Conservation (phyloP, 2,329 filamentous ascomycete genomes). For the Claviceps cyperi region DNA sequence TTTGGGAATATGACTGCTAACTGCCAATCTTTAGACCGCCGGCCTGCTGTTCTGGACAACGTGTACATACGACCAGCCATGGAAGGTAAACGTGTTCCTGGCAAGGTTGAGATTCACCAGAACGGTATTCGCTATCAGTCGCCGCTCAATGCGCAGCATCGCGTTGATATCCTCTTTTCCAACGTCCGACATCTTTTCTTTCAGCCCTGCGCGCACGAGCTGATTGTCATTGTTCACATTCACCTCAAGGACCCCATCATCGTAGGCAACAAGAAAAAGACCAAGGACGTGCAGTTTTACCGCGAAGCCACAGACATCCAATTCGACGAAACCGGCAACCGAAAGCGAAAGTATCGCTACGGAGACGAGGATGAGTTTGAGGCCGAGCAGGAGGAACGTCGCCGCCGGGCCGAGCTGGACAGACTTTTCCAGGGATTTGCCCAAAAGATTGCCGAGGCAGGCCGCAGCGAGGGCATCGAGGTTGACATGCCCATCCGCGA, state of each 20-base stretch:
- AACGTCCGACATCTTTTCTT: conserved; percentile 99
- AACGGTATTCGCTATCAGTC: conserved; percentile 96
- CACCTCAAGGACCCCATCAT: conserved; percentile 97
- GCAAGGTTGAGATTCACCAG: conserved; percentile 93
- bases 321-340: conserved; percentile 95
- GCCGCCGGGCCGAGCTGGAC: conserved; percentile 81
- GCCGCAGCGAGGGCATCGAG: conserved; percentile 76
- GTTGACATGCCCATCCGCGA: conserved; percentile 96
- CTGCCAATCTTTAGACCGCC: conserved; percentile 47
- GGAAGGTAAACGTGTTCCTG: conserved; percentile 92
- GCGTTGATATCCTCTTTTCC: conserved; percentile 89
- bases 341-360: conserved; percentile 93
- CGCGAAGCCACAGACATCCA: conserved; percentile 96
- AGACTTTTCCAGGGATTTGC: conserved; percentile 92
- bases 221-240: conserved; percentile 96
- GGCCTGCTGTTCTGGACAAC: conserved; percentile 79
- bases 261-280: conserved; percentile 94
- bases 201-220: conserved; percentile 88
- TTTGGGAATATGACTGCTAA: neutral
- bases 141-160: conserved; percentile 62
- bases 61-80: conserved; percentile 91
- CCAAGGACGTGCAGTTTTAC: conserved; percentile 97
- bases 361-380: conserved; percentile 98
- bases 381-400: conserved; percentile 90
- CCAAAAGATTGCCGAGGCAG: conserved; percentile 93